Evolutionary conservation across 345 rosid genomes (phyloP).

Genomic region (Gossypium sturtianum): DNA sequence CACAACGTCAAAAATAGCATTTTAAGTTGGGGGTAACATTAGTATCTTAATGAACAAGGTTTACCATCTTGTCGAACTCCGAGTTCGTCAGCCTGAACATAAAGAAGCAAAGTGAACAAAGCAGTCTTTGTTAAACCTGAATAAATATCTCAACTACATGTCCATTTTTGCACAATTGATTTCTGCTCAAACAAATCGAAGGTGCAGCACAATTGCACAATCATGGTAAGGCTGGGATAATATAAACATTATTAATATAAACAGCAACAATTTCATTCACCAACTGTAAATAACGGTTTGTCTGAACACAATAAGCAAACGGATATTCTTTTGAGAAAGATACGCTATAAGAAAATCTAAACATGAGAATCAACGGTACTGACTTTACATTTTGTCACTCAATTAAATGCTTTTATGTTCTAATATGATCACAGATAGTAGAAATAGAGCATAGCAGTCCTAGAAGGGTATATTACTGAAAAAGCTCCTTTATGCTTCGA

Average conservation of each 20-base stretch:
- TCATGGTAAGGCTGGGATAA: not conserved
- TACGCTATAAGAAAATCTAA: not conserved
- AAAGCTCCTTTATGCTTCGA: not conserved
- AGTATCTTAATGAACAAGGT: constrained; percentile 1
- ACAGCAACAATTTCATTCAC: not conserved
- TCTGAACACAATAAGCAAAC: not conserved
- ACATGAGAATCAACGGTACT: not conserved
- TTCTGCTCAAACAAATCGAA: constrained; percentile 16
- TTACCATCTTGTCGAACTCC: constrained; percentile 34
- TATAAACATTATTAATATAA: not conserved
- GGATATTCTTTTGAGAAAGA: not conserved
- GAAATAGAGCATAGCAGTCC: not conserved
- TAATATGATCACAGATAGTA: not conserved
- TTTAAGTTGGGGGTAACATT: not conserved
- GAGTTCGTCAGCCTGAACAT: constrained; percentile 42
- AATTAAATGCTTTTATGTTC: not conserved
- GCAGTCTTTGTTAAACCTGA: constrained; percentile 17
- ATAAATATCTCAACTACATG: constrained; percentile 17
- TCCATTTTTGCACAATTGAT: constrained; percentile 7
- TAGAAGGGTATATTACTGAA: not conserved
- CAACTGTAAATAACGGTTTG: not conserved
- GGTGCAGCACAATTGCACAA: constrained; percentile 11
- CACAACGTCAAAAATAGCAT: not conserved
- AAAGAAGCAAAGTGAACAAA: constrained; percentile 26
- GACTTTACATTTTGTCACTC: not conserved